Conservation (phyloP, 345 rosid species). For the Acer negundo region DNA sequence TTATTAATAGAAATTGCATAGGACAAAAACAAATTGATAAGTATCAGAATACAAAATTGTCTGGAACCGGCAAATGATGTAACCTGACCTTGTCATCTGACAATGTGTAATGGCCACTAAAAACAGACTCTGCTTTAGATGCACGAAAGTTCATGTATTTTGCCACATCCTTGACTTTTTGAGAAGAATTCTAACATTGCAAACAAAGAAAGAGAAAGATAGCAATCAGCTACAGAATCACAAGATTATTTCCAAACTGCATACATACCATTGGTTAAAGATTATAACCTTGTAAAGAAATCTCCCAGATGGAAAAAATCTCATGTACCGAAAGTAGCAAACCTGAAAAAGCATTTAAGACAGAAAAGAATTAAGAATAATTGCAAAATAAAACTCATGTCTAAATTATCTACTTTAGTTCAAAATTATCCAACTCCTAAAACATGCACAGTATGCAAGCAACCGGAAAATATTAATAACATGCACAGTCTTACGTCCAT, state of each 20-base stretch:
- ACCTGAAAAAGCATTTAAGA: conserved; percentile 51
- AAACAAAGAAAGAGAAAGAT: conserved; percentile 9
- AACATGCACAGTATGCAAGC: too few species aligned
- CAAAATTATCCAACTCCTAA: neutral
- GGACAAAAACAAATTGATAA: neutral
- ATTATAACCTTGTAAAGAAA: conserved; percentile 84
- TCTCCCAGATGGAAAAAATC: conserved; percentile 86
- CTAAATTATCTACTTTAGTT: neutral
- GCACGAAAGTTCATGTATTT: conserved; percentile 82
- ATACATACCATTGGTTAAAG: conserved; percentile 7
- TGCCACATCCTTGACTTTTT: conserved; percentile 80
- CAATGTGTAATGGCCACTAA: conserved; percentile 71
- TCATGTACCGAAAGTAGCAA: conserved; percentile 86
- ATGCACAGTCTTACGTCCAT: neutral
- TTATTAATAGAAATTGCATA: neutral
- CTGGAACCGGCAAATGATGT: neutral
- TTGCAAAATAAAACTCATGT: neutral
- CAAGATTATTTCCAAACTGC: neutral
- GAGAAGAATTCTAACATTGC: conserved; percentile 70
- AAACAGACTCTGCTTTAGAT: conserved; percentile 68
- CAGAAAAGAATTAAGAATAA: conserved; percentile 7
- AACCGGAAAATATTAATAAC: neutral
- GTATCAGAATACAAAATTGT: neutral
- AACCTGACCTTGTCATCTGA: conserved; percentile 72
- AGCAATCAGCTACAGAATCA: conserved; percentile 21